These are phyloP conservation scores for Sarocladium kiliense DNA, from an alignment of 2,329 filamentous ascomycete species.

Conservation along the genomic window DNA sequence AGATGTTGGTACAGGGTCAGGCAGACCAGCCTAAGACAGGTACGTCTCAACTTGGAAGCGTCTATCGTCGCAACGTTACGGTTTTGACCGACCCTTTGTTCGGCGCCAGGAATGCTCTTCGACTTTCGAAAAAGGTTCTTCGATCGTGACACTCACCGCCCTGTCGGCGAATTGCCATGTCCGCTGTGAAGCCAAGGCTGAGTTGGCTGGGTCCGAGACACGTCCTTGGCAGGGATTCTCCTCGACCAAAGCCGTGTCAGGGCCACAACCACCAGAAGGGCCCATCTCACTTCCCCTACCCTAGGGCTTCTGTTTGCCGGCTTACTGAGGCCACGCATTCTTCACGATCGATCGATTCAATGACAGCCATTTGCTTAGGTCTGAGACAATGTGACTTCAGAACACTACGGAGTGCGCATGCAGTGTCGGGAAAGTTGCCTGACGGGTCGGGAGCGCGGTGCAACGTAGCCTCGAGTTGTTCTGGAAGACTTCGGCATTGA, in stretches of 20 bases:
- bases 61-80: conserved; percentile 2
- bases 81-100: not conserved
- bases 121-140: not conserved
- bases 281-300: too few relatives aligned
- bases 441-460: not conserved
- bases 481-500: conserved; percentile 1
- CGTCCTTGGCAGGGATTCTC: not conserved
- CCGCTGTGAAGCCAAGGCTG: not conserved
- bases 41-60: too few relatives aligned
- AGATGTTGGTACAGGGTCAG: too few relatives aligned
- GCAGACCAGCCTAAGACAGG: too few relatives aligned
- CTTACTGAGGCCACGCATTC: too few relatives aligned
- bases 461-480: not conserved
- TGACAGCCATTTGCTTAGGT: not conserved
- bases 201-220: not conserved
- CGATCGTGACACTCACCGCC: not conserved
- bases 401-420: too few relatives aligned
- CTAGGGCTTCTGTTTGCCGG: too few relatives aligned
- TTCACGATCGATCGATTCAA: not conserved
- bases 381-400: not conserved
- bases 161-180: not conserved
- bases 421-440: not conserved
- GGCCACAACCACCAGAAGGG: too few relatives aligned
- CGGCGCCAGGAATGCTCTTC: not conserved
- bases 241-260: not conserved